Conservation (phyloP, 176 grass and related monocot genomes). For the Carex scoparia region DNA sequence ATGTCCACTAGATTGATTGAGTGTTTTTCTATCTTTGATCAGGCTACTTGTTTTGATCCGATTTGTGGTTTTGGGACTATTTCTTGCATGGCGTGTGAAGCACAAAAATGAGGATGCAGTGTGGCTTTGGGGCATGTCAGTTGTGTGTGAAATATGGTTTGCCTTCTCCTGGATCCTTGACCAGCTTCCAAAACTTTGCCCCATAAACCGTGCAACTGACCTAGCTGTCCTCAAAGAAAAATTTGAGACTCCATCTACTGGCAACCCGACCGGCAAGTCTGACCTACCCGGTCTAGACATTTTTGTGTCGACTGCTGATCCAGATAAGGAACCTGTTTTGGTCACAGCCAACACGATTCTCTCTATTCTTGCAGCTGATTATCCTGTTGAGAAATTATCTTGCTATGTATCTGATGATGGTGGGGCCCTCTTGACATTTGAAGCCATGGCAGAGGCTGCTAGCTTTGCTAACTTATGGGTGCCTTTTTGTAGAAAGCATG, state of each 20-base stretch:
- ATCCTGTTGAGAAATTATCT: conserved; percentile 92
- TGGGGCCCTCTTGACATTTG: conserved; percentile 84
- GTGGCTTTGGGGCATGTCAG: conserved; percentile 98
- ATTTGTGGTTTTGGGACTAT: conserved; percentile 54
- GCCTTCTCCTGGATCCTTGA: conserved; percentile 91
- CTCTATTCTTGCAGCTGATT: conserved; percentile 93
- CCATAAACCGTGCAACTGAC: conserved; percentile 74
- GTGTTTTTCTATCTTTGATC: background rate
- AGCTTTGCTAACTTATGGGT: conserved; percentile 97
- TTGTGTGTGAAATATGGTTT: conserved; percentile 95
- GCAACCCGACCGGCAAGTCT: conserved; percentile 63
- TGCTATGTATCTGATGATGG: conserved; percentile 98
- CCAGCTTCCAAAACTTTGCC: conserved; percentile 77
- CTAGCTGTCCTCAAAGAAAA: conserved; percentile 85
- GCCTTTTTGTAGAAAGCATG: conserved; percentile 88
- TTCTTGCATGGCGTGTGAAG: conserved; percentile 74
- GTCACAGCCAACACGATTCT: conserved; percentile 93
- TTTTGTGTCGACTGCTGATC: conserved; percentile 93
- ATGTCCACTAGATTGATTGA: background rate
- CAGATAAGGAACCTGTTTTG: conserved; percentile 86
- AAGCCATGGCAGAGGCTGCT: conserved; percentile 97
- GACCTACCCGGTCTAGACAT: conserved; percentile 86
- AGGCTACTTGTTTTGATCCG: conserved; percentile 90
- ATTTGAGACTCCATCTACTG: conserved; percentile 59
- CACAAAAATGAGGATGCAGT: conserved; percentile 84